These are phyloP conservation scores for Sugiyamaella pinicola DNA, from an alignment of 1,139 yeast species.

Conservation along the genomic window DNA sequence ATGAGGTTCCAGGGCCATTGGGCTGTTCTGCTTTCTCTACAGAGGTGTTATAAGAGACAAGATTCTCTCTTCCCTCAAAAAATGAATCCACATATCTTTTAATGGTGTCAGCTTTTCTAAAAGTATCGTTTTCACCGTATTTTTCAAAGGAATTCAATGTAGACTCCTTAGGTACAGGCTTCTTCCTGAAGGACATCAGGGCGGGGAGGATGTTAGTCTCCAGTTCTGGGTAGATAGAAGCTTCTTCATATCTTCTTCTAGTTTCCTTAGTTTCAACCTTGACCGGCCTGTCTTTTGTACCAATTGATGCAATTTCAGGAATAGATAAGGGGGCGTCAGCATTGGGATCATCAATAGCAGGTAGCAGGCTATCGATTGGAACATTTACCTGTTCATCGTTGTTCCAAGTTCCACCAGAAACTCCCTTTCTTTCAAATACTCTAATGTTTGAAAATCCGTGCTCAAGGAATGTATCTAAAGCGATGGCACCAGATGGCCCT, in stretches of 20 bases:
- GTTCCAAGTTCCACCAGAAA: conserved; percentile 34
- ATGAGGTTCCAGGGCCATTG: conserved; percentile 38
- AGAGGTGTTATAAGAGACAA: conserved; percentile 22
- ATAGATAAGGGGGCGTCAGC: conserved; percentile 16
- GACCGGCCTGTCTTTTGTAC: conserved; percentile 35
- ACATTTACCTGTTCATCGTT: conserved; percentile 23
- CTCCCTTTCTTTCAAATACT: conserved; percentile 30
- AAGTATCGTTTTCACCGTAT: conserved; percentile 23
- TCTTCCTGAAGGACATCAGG: conserved; percentile 23
- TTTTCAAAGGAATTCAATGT: conserved; percentile 15
- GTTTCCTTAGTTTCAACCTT: conserved; percentile 45
- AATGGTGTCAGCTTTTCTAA: conserved; percentile 21
- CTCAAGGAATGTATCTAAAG: conserved; percentile 30
- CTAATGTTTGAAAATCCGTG: conserved; percentile 30
- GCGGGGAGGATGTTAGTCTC: conserved; percentile 26
- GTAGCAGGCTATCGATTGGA: conserved; percentile 5
- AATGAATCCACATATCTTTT: conserved; percentile 19
- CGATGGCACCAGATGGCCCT: conserved; percentile 35
- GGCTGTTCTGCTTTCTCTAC: conserved; percentile 24
- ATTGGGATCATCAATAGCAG: conserved; percentile 12
- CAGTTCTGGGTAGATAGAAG: conserved; percentile 23
- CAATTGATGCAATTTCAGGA: conserved; percentile 13
- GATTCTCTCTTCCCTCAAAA: conserved; percentile 18
- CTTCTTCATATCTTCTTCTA: conserved; percentile 35
- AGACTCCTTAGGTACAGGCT: conserved; percentile 14